These are phyloP conservation scores for Mimosa pudica DNA, from an alignment of 306 rosid genomes.

Conservation along the genomic window DNA sequence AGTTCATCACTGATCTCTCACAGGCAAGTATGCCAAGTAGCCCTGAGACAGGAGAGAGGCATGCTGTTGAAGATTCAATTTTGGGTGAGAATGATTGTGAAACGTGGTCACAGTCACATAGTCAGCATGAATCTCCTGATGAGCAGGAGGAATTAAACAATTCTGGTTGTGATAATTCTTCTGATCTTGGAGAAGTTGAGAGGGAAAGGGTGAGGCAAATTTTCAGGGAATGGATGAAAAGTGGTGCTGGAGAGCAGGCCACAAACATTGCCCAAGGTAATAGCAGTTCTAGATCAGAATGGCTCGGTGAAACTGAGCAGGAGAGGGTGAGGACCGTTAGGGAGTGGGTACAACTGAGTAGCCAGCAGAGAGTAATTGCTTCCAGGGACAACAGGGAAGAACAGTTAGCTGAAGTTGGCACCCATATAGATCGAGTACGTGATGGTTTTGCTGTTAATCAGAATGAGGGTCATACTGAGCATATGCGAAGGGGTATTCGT, in stretches of 20 bases:
- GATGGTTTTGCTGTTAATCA: constrained; percentile 68
- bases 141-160: constrained; percentile 65
- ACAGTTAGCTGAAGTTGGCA: constrained; percentile 58
- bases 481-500: constrained; percentile 68
- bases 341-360: constrained; percentile 83
- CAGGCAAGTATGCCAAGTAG: constrained; percentile 44
- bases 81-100: constrained; percentile 68
- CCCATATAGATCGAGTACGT: constrained; percentile 58
- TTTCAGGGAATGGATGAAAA: constrained; percentile 89
- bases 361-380: constrained; percentile 63
- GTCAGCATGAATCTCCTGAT: constrained; percentile 62
- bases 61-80: constrained; percentile 50
- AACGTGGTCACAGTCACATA: constrained; percentile 72
- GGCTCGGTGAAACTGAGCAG: constrained; percentile 88
- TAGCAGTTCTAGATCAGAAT: constrained; percentile 59
- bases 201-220: constrained; percentile 92
- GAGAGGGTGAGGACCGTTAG: constrained; percentile 82
- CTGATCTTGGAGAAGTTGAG: constrained; percentile 75
- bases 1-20: constrained; percentile 43
- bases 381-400: constrained; percentile 65
- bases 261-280: constrained; percentile 54
- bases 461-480: constrained; percentile 66
- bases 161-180: constrained; percentile 58
- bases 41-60: constrained; percentile 42
- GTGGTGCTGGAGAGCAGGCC: constrained; percentile 58